phyloP scores from a whole-genome alignment of 768 basidiomycete genomes.

The Calvatia gigantea region DNA sequence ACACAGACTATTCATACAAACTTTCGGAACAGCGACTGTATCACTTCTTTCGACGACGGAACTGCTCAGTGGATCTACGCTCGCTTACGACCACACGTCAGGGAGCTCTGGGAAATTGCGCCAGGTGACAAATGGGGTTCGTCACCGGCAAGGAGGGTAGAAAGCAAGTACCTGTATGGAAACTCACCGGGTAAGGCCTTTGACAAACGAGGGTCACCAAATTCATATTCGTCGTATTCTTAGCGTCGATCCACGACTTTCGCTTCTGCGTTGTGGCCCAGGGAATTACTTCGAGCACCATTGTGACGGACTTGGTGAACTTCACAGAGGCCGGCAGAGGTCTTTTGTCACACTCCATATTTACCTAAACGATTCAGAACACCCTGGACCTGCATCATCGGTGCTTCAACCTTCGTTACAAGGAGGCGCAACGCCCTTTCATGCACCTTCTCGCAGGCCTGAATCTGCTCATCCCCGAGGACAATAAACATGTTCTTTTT shows the following conservation, averaged over 20 bases:
- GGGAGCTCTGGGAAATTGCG: constrained; percentile 27
- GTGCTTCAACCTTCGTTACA: constrained; percentile 14
- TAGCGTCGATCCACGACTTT: constrained; percentile 36
- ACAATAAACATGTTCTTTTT: too few relatives aligned
- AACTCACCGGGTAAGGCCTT: constrained; percentile 27
- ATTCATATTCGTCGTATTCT: neutral
- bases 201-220: neutral
- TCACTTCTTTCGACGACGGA: constrained; percentile 27
- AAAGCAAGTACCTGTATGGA: constrained; percentile 31
- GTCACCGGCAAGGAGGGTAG: constrained; percentile 27
- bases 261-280: constrained; percentile 40
- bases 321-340: constrained; percentile 26
- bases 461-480: constrained; percentile 38
- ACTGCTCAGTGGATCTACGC: constrained; percentile 26
- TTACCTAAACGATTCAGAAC: constrained; percentile 34
- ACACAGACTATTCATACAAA: constrained; percentile 25
- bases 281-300: constrained; percentile 39
- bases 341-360: constrained; percentile 41
- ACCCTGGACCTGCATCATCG: constrained; percentile 8
- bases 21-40: constrained; percentile 34
- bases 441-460: constrained; percentile 30
- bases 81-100: constrained; percentile 28
- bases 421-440: constrained; percentile 39
- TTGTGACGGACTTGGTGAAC: constrained; percentile 33
- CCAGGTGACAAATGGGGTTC: constrained; percentile 27